Evolutionary conservation across 2,329 filamentous ascomycete species (phyloP).

Genomic region (Aspergillus aculeatus): DNA sequence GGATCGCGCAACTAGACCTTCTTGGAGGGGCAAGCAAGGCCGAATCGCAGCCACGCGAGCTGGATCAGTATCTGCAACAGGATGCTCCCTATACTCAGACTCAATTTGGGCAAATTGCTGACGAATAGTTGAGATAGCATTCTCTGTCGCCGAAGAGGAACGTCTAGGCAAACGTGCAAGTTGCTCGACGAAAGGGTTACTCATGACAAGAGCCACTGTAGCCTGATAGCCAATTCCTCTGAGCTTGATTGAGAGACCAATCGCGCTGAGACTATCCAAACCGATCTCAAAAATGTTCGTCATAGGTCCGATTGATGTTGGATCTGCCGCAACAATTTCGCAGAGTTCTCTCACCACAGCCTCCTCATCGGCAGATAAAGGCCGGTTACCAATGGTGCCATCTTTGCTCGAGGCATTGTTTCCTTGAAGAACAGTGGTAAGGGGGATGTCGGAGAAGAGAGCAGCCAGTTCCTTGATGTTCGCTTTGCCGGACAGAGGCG

Average conservation of each 20-base stretch:
- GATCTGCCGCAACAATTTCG: constrained; percentile 21
- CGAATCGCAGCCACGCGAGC: constrained; percentile 19
- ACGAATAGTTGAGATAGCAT: constrained; percentile 4
- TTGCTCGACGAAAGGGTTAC: constrained; percentile 35
- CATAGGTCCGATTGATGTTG: constrained; percentile 18
- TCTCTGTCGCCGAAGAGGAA: constrained; percentile 2
- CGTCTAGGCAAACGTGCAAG: constrained; percentile 28
- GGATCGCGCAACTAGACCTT: constrained; percentile 39
- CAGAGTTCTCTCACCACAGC: constrained; percentile 25
- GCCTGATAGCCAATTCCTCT: constrained; percentile 34
- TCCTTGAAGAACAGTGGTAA: constrained; percentile 24
- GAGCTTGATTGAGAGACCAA: constrained; percentile 37
- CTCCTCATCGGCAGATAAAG: constrained; percentile 26
- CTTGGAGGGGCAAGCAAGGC: constrained; percentile 34
- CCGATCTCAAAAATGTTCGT: constrained; percentile 41
- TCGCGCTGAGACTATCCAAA: constrained; percentile 40
- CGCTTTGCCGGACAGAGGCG: constrained; percentile 33
- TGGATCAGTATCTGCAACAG: constrained; percentile 13
- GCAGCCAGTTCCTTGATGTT: constrained; percentile 32
- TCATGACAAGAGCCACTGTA: constrained; percentile 36
- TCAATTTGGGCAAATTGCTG: constrained; percentile 21
- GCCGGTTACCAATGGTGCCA: constrained; percentile 8
- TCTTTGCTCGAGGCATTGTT: constrained; percentile 11
- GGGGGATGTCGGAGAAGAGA: constrained; percentile 28
- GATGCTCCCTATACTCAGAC: constrained; percentile 17